Evolutionary conservation across 169 alveolate genomes (phyloP).

Genomic region (Plasmodium vivax): DNA sequence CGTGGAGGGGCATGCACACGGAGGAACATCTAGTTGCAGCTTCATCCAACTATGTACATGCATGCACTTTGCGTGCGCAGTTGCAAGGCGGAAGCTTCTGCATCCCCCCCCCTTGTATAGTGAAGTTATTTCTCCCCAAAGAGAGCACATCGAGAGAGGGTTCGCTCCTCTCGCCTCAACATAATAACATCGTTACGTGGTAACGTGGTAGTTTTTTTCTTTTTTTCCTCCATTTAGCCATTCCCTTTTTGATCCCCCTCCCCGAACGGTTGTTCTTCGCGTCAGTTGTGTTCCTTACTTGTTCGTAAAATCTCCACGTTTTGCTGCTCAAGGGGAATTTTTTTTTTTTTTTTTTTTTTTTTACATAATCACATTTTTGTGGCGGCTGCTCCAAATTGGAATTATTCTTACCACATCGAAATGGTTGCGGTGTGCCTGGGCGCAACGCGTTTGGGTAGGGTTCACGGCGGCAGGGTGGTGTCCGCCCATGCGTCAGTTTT

Average conservation of each 20-base stretch:
- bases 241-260: background rate
- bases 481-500: background rate
- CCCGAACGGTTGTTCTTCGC: background rate
- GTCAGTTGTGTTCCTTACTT: background rate
- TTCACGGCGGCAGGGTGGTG: background rate
- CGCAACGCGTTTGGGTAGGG: background rate
- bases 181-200: background rate
- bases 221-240: background rate
- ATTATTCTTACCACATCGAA: background rate
- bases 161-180: background rate
- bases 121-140: background rate
- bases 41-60: background rate
- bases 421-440: background rate
- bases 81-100: background rate
- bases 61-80: background rate
- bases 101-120: background rate
- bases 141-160: background rate
- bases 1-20: background rate
- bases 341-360: no score
- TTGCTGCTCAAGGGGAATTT: background rate
- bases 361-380: background rate
- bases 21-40: background rate
- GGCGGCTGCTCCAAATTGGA: background rate
- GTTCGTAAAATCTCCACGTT: background rate
- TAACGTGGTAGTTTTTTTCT: background rate